phyloP scores from a whole-genome alignment of 1,284 basidiomycete species.

The Phlebopus sp. region DNA sequence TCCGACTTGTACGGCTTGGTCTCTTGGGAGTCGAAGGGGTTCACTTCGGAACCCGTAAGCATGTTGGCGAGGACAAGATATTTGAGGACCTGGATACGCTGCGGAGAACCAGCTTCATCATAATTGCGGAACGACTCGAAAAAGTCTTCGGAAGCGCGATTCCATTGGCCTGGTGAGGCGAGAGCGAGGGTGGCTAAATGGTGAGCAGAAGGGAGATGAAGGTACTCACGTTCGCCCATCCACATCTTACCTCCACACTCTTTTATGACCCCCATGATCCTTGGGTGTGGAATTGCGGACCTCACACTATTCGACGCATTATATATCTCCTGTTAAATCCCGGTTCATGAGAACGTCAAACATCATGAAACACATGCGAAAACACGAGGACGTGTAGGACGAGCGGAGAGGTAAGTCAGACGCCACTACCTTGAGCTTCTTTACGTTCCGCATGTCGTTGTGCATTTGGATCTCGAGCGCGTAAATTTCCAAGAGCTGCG shows the following conservation, averaged over 20 bases:
- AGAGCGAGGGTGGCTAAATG: not conserved
- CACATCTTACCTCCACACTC: slow-evolving; percentile 99
- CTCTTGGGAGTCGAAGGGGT: slow-evolving; percentile 99
- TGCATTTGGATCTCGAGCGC: slow-evolving; percentile 99
- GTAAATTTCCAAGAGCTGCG: slow-evolving; percentile 95
- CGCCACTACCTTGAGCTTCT: slow-evolving; percentile 81
- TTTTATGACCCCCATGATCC: slow-evolving; percentile 98
- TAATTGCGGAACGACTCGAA: slow-evolving; percentile 99
- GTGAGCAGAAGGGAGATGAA: not conserved
- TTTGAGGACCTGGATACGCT: slow-evolving; percentile 97
- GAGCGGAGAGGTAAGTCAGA: too few species aligned
- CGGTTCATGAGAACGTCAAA: not conserved
- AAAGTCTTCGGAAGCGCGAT: slow-evolving; percentile 94
- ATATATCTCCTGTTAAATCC: slow-evolving; percentile 80
- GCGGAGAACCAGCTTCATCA: slow-evolving; percentile 95
- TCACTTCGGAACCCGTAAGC: slow-evolving; percentile 97
- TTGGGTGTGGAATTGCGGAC: slow-evolving; percentile 96
- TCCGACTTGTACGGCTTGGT: slow-evolving; percentile 99
- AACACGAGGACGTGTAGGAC: not conserved
- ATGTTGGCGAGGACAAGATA: slow-evolving; percentile 98
- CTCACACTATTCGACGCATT: slow-evolving; percentile 91
- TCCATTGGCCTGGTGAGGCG: slow-evolving; percentile 78
- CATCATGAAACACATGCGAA: not conserved
- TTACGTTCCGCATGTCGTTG: slow-evolving; percentile 91
- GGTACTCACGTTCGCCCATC: slow-evolving; percentile 92